Evolutionary conservation across 2,329 filamentous ascomycete species (phyloP), one percentile per base, ranked within the genome.

Genomic region (Laburnicola sp.): DNA sequence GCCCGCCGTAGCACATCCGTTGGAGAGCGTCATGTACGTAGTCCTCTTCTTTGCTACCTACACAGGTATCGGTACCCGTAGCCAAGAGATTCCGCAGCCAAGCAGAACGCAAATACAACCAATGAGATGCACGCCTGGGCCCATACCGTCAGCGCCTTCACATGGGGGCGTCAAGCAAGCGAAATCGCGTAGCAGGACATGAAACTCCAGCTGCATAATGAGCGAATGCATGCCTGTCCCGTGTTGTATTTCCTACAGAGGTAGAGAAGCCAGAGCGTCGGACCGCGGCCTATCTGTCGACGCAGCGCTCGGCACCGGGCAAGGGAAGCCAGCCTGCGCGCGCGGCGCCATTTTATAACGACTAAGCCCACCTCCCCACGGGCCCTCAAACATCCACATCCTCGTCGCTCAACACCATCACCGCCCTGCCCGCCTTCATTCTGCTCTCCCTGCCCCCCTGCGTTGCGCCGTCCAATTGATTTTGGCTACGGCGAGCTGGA

Each of bases 401-500:
- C 48, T 45, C 49, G 53, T 50, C 62, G 10, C 61, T 57, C 63
- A 60, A 61, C 61, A 64, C 57, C 50, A 37, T 34, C 50, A 30
- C 42, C 23, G 28, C 55, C 53, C 53, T 50, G 50, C 57, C 51
- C 40, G 40, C 49, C 50, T 42, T 40, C 39, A 49, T 47, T 50
- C 53, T 45, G 51, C 36, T 41, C 40, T 39, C 41, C 48, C 38
- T 10, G 5, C 9, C 25, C 39, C 45, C 50, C 53, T 47, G 54
- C 65, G 57, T 61, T 52, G 54, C 58, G 71, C 72, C 70, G 74
- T 75, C 71, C 74, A 75, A 75, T 75, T 76, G 59, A 61, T 58
- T 75, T 75, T 75, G 74, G 69, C 54, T 52, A 76, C 72, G 68
- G 73, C 70, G 60, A 53, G 57, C 58, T 56, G 57, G 56, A 64